Base-by-base conservation (phyloP, 129 eudicot genomes). In the Scalesia atractyloides region DNA sequence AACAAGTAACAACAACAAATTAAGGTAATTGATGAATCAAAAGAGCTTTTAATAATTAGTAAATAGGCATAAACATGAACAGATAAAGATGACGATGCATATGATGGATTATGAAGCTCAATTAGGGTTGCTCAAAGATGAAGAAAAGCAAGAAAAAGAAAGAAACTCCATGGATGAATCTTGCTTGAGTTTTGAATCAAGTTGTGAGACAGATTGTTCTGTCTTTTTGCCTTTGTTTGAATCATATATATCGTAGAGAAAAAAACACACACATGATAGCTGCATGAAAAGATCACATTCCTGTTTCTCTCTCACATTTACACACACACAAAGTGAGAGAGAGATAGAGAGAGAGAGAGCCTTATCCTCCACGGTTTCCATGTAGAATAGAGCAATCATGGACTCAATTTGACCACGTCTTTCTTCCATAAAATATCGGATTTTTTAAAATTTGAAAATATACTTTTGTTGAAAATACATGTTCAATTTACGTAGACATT, bases 151-250 rank as follows among this genome's bases (percentile, higher is more conserved):
- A 47, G 41, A 58, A 26, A 71, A 30, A 76, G 54, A 19, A 58
- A 58, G n/a, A 66, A 75, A 41, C 26, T 62, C 47, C 48, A 77
- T 70, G 66, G 76, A 59, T 77, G 76, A 59, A 61, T 61, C n/a
- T 61, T 66, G 76, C 62, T 63, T 50, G 53, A 70, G 51, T 64
- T 63, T 44, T 63, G 48, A 63, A 70, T 51, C 57, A 70, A 63
- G 82, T 51, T 61, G 76, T 36, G 81, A 69, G 81, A 71, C 65
- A 62, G 54, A 62, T 61, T 73, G 11, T 58, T 70, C 65, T 75
- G 82, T 78, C 77, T 41, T 78, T 78, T 78, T 70, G 82, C 72
- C 66, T 70, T 78, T 78, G 82, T 78, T 70, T 78, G 82, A 16
- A 70, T 39, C 59, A 70, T 70, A 62, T 78, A 78, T 78, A 78